Conservation (phyloP, 371 early-diverging fungal species). For the Cokeromyces recurvatus region DNA sequence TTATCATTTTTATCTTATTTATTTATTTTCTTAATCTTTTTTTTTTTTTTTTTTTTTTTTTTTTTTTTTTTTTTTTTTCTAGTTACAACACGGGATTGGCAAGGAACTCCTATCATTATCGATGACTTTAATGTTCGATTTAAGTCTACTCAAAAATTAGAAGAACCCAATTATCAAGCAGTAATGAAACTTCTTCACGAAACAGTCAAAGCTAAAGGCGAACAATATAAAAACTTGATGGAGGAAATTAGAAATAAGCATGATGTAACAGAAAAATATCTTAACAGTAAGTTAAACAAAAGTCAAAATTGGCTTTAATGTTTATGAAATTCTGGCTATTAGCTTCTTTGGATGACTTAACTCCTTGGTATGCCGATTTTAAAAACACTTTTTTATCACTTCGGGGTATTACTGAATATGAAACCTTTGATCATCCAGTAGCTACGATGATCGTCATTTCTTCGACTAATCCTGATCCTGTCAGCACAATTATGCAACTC, state of each 20-base stretch:
- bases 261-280: conserved; percentile 47
- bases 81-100: conserved; percentile 71
- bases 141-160: conserved; percentile 52
- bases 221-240: conserved; percentile 11
- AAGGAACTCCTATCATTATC: conserved; percentile 56
- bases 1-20: neutral
- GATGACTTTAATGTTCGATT: conserved; percentile 74
- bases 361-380: conserved; percentile 90
- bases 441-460: conserved; percentile 78
- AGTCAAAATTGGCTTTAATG: no score
- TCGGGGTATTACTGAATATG: conserved; percentile 79
- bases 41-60: neutral
- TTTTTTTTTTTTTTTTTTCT: neutral
- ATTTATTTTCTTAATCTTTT: neutral
- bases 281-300: conserved; percentile 48
- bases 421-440: conserved; percentile 92
- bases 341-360: conserved; percentile 46
- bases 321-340: no score
- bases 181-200: conserved; percentile 55
- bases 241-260: conserved; percentile 20
- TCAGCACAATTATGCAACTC: conserved; percentile 60
- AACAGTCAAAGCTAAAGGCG: conserved; percentile 33
- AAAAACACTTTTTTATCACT: conserved; percentile 60
- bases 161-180: conserved; percentile 52
- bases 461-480: conserved; percentile 73